These are phyloP conservation scores for Xylaria acuta DNA, from an alignment of 495 filamentous ascomycete species.

Conservation along the genomic window DNA sequence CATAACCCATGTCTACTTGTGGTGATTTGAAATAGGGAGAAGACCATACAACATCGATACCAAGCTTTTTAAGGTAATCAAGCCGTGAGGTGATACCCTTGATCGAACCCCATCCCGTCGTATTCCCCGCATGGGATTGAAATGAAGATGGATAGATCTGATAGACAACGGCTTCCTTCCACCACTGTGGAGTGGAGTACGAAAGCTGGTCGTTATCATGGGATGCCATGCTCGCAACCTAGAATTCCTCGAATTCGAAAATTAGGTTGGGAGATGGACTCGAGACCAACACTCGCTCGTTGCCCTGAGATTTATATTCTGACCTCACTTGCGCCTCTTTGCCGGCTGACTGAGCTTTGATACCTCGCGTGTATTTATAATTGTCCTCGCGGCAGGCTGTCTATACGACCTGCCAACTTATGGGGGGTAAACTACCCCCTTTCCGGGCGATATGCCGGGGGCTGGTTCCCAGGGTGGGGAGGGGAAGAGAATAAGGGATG, in stretches of 20 bases:
- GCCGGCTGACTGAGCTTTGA: not conserved
- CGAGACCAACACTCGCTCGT: not conserved
- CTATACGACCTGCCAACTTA: not conserved
- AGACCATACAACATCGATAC: conserved; percentile 65
- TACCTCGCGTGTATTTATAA: not conserved
- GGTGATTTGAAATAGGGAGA: conserved; percentile 67
- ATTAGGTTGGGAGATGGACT: not conserved
- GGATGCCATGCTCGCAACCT: not conserved
- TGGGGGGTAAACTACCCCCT: too few relatives aligned
- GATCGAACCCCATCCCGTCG: conserved; percentile 60
- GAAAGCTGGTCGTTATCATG: not conserved
- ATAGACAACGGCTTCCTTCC: conserved; percentile 51
- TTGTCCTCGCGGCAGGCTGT: not conserved
- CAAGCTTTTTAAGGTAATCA: conserved; percentile 63
- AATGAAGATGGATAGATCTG: conserved; percentile 69
- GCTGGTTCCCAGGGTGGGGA: too few relatives aligned
- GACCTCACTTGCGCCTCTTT: not conserved
- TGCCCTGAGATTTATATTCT: not conserved
- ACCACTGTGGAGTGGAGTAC: conserved; percentile 18
- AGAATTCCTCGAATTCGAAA: not conserved
- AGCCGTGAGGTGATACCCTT: conserved; percentile 22
- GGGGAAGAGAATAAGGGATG: not conserved
- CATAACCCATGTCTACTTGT: conserved; percentile 61
- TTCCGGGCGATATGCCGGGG: too few relatives aligned
- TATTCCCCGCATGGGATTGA: conserved; percentile 62